These are phyloP conservation scores for Suhomyces prunicola DNA, from an alignment of 805 yeast species.

Conservation along the genomic window DNA sequence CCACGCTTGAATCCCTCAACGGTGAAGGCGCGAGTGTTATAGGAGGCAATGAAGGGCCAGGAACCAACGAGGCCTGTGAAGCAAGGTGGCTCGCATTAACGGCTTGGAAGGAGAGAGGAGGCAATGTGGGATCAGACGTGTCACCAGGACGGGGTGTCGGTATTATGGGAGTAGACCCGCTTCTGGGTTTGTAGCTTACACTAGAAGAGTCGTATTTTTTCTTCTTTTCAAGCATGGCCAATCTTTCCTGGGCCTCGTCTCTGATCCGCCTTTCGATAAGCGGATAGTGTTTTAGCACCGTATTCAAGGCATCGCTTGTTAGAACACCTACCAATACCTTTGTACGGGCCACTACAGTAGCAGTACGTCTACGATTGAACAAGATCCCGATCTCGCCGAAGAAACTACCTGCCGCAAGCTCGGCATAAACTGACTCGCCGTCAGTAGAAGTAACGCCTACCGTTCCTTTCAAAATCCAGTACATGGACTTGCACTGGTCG, in stretches of 20 bases:
- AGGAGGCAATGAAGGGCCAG: conserved; percentile 16
- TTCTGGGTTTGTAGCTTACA: conserved; percentile 14
- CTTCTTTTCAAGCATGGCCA: conserved; percentile 67
- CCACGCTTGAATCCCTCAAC: conserved; percentile 8
- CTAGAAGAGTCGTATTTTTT: conserved; percentile 41
- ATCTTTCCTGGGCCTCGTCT: conserved; percentile 76
- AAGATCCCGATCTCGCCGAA: conserved; percentile 80
- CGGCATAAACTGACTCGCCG: conserved; percentile 74
- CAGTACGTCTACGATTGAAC: conserved; percentile 73
- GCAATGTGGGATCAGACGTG: background rate
- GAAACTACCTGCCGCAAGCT: conserved; percentile 62
- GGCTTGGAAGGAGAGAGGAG: conserved; percentile 6
- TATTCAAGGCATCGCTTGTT: conserved; percentile 58
- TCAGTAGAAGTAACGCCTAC: conserved; percentile 77
- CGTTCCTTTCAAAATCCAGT: conserved; percentile 73
- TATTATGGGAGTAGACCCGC: background rate
- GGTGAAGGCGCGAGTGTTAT: conserved; percentile 17
- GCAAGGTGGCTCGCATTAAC: conserved; percentile 13
- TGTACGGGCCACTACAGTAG: conserved; percentile 70
- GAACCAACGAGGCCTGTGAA: conserved; percentile 7
- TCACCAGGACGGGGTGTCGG: background rate
- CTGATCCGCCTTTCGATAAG: conserved; percentile 63
- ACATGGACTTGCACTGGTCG: conserved; percentile 72
- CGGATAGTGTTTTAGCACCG: conserved; percentile 62
- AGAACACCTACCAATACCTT: conserved; percentile 66